Evolutionary conservation across 2,329 filamentous ascomycete genomes (phyloP).

Genomic region (Nemania abortiva): DNA sequence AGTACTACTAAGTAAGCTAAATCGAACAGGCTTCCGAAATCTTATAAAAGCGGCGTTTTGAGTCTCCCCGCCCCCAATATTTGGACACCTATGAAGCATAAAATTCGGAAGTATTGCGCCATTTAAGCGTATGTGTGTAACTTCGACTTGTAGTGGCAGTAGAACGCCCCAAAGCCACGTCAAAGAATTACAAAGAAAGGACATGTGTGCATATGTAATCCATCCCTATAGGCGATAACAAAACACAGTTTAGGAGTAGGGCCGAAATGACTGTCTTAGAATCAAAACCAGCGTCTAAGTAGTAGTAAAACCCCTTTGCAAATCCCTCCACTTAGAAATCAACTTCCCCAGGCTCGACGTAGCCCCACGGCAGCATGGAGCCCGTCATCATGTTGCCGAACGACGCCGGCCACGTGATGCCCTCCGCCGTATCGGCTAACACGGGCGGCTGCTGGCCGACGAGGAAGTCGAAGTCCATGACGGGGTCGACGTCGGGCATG

Average conservation of each 20-base stretch:
- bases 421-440: constrained; percentile 22
- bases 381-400: constrained; percentile 37
- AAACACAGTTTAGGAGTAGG: no score
- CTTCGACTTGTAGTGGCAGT: no score
- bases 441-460: constrained; percentile 17
- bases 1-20: neutral
- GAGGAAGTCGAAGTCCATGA: constrained; percentile 46
- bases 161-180: neutral
- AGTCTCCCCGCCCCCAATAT: no score
- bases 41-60: neutral
- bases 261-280: neutral
- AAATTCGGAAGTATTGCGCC: neutral
- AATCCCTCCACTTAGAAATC: constrained; percentile 14
- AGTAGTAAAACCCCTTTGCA: neutral
- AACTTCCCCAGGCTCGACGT: constrained; percentile 12
- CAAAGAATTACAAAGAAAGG: no score
- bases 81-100: neutral
- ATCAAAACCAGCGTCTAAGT: neutral
- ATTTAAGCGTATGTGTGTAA: neutral
- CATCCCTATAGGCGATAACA: no score
- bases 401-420: constrained; percentile 28
- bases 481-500: constrained; percentile 39
- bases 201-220: no score
- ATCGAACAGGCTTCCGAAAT: neutral
- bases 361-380: constrained; percentile 30